A percentile compares a stretch with the other conserved stretches of the same genome.
Conservation (phyloP, 768 basidiomycete species). For the Royoungia palumana region DNA sequence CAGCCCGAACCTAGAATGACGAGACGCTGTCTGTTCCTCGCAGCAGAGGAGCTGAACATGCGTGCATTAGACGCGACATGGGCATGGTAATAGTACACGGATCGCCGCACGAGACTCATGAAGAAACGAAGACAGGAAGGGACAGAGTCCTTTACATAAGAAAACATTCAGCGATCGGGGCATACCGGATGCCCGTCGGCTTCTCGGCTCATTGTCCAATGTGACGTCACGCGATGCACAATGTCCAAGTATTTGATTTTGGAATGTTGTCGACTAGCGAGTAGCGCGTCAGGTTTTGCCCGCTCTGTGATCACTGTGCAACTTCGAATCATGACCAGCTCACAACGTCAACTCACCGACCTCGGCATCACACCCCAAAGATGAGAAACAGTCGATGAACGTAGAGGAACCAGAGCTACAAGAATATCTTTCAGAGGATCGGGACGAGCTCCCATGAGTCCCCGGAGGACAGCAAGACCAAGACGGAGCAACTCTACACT, state of each 20-base stretch:
- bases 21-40: slow-evolving; percentile 39
- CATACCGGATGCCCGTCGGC: slow-evolving; percentile 10
- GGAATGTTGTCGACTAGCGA: no score
- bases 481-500: slow-evolving; percentile 70
- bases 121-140: background rate
- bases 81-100: background rate
- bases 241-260: no score
- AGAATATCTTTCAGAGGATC: slow-evolving; percentile 25
- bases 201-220: no score
- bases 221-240: no score
- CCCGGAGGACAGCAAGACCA: slow-evolving; percentile 73
- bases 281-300: no score
- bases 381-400: slow-evolving; percentile 7
- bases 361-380: background rate
- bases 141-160: background rate
- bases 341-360: background rate
- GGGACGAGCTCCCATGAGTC: slow-evolving; percentile 32
- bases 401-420: slow-evolving; percentile 15
- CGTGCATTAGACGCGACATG: slow-evolving; percentile 20
- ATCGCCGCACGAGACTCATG: slow-evolving; percentile 17
- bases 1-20: slow-evolving; percentile 76
- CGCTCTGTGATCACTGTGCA: no score
- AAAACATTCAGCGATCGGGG: slow-evolving; percentile 2
- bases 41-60: slow-evolving; percentile 38
- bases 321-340: no score